Percentiles rank a stretch among this genome's conserved stretches.
Evolutionary conservation across 1,139 yeast species (phyloP).

Genomic region (Yamadazyma aaseri): DNA sequence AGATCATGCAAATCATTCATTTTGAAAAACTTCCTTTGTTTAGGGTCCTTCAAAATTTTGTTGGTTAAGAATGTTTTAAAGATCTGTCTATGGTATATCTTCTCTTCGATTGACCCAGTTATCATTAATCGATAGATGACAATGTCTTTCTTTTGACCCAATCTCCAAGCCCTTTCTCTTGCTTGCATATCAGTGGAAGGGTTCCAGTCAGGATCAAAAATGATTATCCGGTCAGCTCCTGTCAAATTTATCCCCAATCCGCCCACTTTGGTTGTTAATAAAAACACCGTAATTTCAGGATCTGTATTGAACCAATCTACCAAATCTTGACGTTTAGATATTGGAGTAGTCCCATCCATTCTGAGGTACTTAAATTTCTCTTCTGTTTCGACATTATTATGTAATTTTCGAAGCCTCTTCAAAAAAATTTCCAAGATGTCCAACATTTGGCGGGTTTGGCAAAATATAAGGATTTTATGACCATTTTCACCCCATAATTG

Average conservation of each 20-base stretch:
- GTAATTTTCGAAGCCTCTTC: slow-evolving; percentile 35
- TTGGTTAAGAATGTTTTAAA: slow-evolving; percentile 93
- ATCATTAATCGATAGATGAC: slow-evolving; percentile 89
- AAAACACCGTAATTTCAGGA: slow-evolving; percentile 57
- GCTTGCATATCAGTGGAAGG: slow-evolving; percentile 98
- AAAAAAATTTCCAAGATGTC: slow-evolving; percentile 73
- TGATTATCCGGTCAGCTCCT: slow-evolving; percentile 93
- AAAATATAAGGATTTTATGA: slow-evolving; percentile 77
- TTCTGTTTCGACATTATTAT: slow-evolving; percentile 13
- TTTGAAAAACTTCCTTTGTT: slow-evolving; percentile 88
- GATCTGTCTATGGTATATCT: slow-evolving; percentile 93
- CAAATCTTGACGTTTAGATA: slow-evolving; percentile 67
- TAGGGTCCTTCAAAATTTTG: slow-evolving; percentile 92
- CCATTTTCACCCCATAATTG: slow-evolving; percentile 75
- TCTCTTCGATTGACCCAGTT: slow-evolving; percentile 94
- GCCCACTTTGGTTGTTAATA: slow-evolving; percentile 91
- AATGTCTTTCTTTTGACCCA: slow-evolving; percentile 94
- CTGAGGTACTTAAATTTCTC: slow-evolving; percentile 53
- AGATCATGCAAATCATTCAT: slow-evolving; percentile 89
- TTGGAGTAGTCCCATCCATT: slow-evolving; percentile 95
- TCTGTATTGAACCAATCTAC: slow-evolving; percentile 80
- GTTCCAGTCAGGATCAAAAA: slow-evolving; percentile 97
- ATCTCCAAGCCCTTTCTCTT: slow-evolving; percentile 94
- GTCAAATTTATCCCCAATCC: slow-evolving; percentile 93
- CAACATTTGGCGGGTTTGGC: slow-evolving; percentile 94